These are phyloP conservation scores for Tetracladium setigerum DNA, from an alignment of 495 filamentous ascomycete genomes.

Conservation along the genomic window DNA sequence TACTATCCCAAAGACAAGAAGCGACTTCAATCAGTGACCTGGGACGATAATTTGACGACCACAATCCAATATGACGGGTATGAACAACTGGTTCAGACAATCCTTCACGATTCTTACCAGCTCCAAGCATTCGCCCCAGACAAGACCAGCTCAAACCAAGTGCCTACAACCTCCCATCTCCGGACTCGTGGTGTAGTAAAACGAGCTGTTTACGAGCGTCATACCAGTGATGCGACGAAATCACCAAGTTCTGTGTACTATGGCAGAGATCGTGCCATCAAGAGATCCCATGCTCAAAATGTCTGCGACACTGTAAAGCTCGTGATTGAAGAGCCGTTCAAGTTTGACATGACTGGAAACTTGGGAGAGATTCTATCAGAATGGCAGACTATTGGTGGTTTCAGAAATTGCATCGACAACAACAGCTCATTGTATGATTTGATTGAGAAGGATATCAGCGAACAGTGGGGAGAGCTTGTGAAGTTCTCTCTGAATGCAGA, in stretches of 20 bases:
- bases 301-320: conserved; percentile 27
- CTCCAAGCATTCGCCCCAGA: too few species aligned
- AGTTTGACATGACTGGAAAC: conserved; percentile 15
- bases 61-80: conserved; percentile 49
- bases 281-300: conserved; percentile 3
- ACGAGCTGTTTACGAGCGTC: conserved; percentile 32
- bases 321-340: conserved; percentile 20
- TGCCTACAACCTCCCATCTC: conserved; percentile 25
- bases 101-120: conserved; percentile 31
- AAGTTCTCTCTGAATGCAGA: conserved; percentile 21
- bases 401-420: too few species aligned
- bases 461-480: conserved; percentile 31
- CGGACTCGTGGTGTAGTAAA: conserved; percentile 28
- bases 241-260: conserved; percentile 15
- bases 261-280: conserved; percentile 9
- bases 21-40: conserved; percentile 43
- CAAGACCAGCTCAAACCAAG: conserved; percentile 2
- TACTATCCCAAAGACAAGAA: conserved; percentile 47
- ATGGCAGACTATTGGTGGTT: conserved; percentile 29
- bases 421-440: conserved; percentile 13
- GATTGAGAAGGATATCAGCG: conserved; percentile 25
- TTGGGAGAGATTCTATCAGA: conserved; percentile 22
- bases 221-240: conserved; percentile 4
- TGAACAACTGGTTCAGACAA: conserved; percentile 27
- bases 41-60: conserved; percentile 34